Percentiles rank a stretch among this genome's conserved stretches.
phyloP scores from a whole-genome alignment of 208 protist species.

The Leishmania martiniquensis region DNA sequence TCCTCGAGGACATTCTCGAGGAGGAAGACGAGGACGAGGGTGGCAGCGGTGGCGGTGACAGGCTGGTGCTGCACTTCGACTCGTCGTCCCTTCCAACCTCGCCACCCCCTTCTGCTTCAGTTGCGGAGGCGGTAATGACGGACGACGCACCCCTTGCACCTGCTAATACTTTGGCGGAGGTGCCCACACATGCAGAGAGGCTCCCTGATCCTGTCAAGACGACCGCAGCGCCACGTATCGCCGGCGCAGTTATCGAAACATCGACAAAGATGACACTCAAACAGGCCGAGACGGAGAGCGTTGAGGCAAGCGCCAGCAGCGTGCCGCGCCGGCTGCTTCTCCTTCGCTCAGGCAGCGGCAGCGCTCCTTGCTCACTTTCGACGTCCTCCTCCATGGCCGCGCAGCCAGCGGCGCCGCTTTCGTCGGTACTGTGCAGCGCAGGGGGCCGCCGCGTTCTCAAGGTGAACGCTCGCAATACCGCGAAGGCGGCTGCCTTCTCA shows the following conservation, averaged over 20 bases:
- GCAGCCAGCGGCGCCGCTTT: background rate
- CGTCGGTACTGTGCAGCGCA: background rate
- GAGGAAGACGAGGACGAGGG: background rate
- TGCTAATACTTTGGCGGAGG: background rate
- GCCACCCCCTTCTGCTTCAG: background rate
- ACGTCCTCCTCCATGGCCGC: background rate
- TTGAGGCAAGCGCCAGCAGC: background rate
- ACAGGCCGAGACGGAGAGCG: background rate
- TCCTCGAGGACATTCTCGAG: background rate
- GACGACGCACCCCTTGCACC: background rate
- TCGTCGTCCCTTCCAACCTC: constrained; percentile 12
- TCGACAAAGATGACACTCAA: background rate
- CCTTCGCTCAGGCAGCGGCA: background rate
- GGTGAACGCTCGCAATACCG: background rate
- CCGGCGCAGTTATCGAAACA: background rate
- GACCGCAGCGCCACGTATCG: constrained; percentile 1
- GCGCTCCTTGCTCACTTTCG: background rate
- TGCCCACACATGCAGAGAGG: background rate
- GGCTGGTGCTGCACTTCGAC: constrained; percentile 26
- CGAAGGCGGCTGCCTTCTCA: background rate
- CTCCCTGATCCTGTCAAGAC: background rate
- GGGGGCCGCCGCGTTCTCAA: constrained; percentile 2
- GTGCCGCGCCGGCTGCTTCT: constrained; percentile 8
- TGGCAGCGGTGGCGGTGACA: background rate
- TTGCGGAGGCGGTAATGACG: no score